A percentile compares a stretch with the other conserved stretches of the same genome.
phyloP scores from a whole-genome alignment of 1,139 yeast species.

The Meyerozyma smithsonii region DNA sequence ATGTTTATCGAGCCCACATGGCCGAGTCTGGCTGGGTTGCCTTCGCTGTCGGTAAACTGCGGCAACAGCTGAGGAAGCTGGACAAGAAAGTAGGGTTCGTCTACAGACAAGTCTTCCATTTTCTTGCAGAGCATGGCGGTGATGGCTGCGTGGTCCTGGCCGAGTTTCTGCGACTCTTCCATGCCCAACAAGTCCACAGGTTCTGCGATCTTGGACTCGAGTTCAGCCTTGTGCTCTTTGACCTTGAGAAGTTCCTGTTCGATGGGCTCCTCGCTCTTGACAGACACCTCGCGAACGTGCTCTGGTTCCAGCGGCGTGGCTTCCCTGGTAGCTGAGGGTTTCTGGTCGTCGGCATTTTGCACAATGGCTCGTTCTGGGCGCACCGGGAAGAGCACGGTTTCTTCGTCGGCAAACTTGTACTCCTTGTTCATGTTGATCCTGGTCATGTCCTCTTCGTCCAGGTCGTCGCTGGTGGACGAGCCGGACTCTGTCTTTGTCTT shows the following conservation, averaged over 20 bases:
- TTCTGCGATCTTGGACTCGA: conserved; percentile 28
- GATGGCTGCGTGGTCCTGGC: conserved; percentile 31
- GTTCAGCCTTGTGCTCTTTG: conserved; percentile 23
- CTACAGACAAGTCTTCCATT: conserved; percentile 20
- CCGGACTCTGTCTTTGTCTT: conserved; percentile 18
- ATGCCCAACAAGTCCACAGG: conserved; percentile 26
- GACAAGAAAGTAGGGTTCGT: conserved; percentile 43
- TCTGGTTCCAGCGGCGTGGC: conserved; percentile 9
- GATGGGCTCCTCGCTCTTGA: conserved; percentile 27
- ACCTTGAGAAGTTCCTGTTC: conserved; percentile 27
- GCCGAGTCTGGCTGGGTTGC: conserved; percentile 35
- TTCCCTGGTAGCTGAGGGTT: conserved; percentile 6
- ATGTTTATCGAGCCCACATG: conserved; percentile 66
- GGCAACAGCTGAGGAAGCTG: conserved; percentile 76
- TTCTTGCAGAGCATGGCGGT: conserved; percentile 22
- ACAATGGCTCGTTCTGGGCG: conserved; percentile 29
- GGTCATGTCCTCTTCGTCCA: conserved; percentile 34
- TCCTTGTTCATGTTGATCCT: conserved; percentile 61
- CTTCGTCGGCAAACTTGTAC: conserved; percentile 46
- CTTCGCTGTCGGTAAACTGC: conserved; percentile 25
- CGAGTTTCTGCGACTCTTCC: conserved; percentile 28
- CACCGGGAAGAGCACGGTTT: conserved; percentile 40
- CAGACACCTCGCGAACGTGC: conserved; percentile 22
- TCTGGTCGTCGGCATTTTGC: conserved; percentile 8
- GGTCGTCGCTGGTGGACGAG: conserved; percentile 24